Evolutionary conservation across 31 red algal species (phyloP), one percentile per base, ranked within the genome.

Genomic region (Asparagopsis taxiformis): DNA sequence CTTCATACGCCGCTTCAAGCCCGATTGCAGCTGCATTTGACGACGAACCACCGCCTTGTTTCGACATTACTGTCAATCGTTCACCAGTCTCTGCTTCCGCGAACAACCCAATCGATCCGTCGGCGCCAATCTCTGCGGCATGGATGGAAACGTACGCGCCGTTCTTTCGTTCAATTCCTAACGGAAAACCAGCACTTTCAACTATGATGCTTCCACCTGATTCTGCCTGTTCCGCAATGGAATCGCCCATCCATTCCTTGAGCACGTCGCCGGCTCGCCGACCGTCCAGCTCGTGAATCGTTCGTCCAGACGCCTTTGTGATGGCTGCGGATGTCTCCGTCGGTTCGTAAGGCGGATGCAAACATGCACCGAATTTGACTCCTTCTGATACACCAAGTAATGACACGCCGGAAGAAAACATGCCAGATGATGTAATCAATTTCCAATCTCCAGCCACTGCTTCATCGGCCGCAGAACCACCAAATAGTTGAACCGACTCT

Each of bases 381-480:
- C n/a, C 54, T 0, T 50, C 73, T 32, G n/a, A 35, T 4, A 88
- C 53, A 10, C 74, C 84, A 16, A 88, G 60, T 46, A 76, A 31
- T 17, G 64, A 46, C 24, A 79, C 55, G 3, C 84, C 84, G 0
- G 10, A 28, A 1, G 62, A 58, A 20, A 77, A 28, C 0, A 44
- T 21, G 30, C 46, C 56, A 19, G 66, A 54, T 1, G 49, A 41
- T n/a, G 28, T 31, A 16, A 79, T 22, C n/a, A 88, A 20, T 5
- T 50, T 60, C 84, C 84, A 88, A 0, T 53, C 58, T 25, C 84
- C 84, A 15, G n/a, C 54, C 0, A 88, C 63, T 0, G 72, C 73
- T 22, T 88, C 55, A 51, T 88, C 84, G 4, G 84, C 84, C 9
- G 84, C 84, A 19, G 55, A 57, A 2, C 84, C 84, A 20, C 84